A percentile compares a stretch with the other conserved stretches of the same genome.
These are phyloP conservation scores for Lunularia cruciata DNA, from an alignment of 225 moss, liverwort and hornwort species.

Conservation along the genomic window DNA sequence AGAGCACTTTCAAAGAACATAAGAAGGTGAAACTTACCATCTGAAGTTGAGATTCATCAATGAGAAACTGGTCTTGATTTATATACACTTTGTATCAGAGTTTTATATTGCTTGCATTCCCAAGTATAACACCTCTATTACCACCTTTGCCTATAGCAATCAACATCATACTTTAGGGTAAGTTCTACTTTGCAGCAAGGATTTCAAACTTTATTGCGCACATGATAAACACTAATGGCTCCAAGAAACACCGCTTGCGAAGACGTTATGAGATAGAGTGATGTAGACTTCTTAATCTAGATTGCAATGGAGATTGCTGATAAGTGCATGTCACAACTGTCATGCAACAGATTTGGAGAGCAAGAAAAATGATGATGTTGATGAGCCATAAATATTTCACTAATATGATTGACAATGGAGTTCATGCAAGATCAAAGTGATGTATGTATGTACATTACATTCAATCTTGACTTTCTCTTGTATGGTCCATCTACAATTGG, in stretches of 20 bases:
- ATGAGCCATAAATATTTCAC: no score
- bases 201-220: background rate
- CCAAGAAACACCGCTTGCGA: no score
- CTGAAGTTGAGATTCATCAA: constrained; percentile 59
- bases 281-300: background rate
- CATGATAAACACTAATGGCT: no score
- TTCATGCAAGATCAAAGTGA: background rate
- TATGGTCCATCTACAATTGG: constrained; percentile 62
- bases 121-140: constrained; percentile 54
- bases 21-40: constrained; percentile 29
- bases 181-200: background rate
- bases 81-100: constrained; percentile 69
- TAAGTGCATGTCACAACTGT: background rate
- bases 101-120: constrained; percentile 59
- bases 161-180: background rate
- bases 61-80: constrained; percentile 51
- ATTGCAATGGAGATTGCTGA: background rate
- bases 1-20: no score
- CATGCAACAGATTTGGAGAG: no score
- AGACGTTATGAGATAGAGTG: no score
- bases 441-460: constrained; percentile 45
- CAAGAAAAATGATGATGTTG: no score
- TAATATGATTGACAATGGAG: no score
- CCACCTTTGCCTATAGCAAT: constrained; percentile 40
- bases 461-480: constrained; percentile 40